Conservation (phyloP, 2,329 filamentous ascomycete genomes). For the Biscogniauxia mediterranea region DNA sequence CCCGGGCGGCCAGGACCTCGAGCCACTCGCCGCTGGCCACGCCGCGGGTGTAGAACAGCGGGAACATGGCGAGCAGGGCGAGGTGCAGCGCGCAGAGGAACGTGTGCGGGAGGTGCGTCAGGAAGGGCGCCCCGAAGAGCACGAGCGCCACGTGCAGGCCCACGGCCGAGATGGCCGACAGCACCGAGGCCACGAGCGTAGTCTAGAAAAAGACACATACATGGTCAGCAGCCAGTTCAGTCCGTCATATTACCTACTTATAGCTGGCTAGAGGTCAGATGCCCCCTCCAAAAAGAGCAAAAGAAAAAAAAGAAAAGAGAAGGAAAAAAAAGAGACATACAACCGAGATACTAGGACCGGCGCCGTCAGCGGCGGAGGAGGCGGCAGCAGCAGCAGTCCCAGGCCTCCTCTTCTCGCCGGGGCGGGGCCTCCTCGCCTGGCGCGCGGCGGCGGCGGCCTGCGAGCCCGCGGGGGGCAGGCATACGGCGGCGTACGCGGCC, state of each 20-base stretch:
- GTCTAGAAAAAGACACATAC: slow-evolving; percentile 58
- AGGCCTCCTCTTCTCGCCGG: slow-evolving; percentile 54
- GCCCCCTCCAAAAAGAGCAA: neutral
- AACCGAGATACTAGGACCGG: slow-evolving; percentile 44
- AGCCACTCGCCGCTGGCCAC: slow-evolving; percentile 72
- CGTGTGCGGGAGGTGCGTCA: slow-evolving; percentile 77
- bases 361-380: slow-evolving; percentile 35
- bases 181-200: slow-evolving; percentile 65
- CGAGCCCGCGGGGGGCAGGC: slow-evolving; percentile 60
- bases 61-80: slow-evolving; percentile 72
- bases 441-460: slow-evolving; percentile 35
- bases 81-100: slow-evolving; percentile 79
- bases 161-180: slow-evolving; percentile 35
- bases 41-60: slow-evolving; percentile 82
- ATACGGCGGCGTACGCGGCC: slow-evolving; percentile 58
- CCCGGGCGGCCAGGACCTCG: slow-evolving; percentile 61
- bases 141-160: slow-evolving; percentile 63
- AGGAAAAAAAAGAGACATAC: slow-evolving; percentile 36
- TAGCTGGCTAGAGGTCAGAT: too few relatives aligned
- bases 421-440: slow-evolving; percentile 48
- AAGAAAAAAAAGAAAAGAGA: slow-evolving; percentile 3
- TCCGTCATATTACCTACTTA: neutral
- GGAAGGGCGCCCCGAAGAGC: slow-evolving; percentile 88
- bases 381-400: slow-evolving; percentile 8
- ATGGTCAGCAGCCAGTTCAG: slow-evolving; percentile 3